phyloP scores from a whole-genome alignment of 2,329 filamentous ascomycete genomes.

The Penicillium polonicum region DNA sequence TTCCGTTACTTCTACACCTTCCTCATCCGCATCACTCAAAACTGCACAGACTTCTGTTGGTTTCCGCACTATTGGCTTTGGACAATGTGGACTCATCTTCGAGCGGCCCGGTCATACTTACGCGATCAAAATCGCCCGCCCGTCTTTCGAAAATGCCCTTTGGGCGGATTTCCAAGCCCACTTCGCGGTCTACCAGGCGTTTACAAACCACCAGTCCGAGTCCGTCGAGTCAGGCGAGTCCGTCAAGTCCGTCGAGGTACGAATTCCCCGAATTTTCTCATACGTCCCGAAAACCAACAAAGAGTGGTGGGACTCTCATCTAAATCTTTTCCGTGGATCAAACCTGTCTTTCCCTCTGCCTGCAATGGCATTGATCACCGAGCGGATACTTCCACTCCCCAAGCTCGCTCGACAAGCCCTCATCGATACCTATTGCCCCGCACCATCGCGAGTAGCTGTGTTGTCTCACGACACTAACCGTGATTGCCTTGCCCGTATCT shows the following conservation, averaged over 20 bases:
- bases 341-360: conserved; percentile 10
- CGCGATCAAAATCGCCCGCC: conserved; percentile 8
- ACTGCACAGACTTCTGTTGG: background rate
- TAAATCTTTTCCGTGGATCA: background rate
- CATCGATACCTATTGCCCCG: conserved; percentile 23
- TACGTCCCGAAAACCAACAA: conserved; percentile 9
- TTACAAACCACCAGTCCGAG: background rate
- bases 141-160: conserved; percentile 8
- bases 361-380: conserved; percentile 18
- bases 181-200: background rate
- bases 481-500: conserved; percentile 17
- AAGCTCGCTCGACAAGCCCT: conserved; percentile 18
- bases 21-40: background rate
- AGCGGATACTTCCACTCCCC: conserved; percentile 24
- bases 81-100: conserved; percentile 16
- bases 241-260: background rate
- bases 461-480: conserved; percentile 7
- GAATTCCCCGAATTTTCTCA: conserved; percentile 8
- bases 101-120: conserved; percentile 2
- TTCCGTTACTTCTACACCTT: background rate
- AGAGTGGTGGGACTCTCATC: conserved; percentile 4
- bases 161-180: conserved; percentile 14
- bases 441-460: background rate
- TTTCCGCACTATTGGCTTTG: conserved; percentile 11
- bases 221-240: no score